These are phyloP conservation scores for Cornus suecica DNA, from an alignment of 148 eudicot species.

Conservation along the genomic window DNA sequence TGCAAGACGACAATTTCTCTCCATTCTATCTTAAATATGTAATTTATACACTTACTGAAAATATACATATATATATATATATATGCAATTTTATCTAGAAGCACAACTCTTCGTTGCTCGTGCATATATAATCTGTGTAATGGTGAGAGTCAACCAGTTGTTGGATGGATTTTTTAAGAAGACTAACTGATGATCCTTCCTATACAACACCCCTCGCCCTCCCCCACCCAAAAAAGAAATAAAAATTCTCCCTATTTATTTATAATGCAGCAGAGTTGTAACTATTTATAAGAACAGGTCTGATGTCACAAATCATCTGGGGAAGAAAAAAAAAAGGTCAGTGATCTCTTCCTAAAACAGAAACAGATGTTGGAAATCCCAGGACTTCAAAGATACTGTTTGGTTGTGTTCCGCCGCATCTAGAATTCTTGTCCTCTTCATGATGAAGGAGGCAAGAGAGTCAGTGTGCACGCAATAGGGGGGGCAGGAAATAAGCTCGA, in stretches of 20 bases:
- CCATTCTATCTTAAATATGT: no score
- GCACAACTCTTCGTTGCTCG: not conserved
- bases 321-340: not conserved
- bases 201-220: no score
- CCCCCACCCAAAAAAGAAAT: no score
- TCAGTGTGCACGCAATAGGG: not conserved
- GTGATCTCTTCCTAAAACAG: not conserved
- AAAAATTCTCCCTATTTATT: not conserved
- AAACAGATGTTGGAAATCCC: no score
- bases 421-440: not conserved
- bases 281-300: not conserved
- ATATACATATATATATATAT: no score
- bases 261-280: not conserved
- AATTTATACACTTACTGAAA: no score
- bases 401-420: not conserved
- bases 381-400: not conserved
- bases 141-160: no score
- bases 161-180: no score
- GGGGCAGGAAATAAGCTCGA: not conserved
- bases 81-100: not conserved
- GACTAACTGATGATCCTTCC: not conserved
- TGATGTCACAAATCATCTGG: not conserved
- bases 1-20: no score
- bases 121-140: no score
- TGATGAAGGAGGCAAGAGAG: not conserved